phyloP scores from a whole-genome alignment of 352 stramenopile genomes.

The Pythium volutum region DNA sequence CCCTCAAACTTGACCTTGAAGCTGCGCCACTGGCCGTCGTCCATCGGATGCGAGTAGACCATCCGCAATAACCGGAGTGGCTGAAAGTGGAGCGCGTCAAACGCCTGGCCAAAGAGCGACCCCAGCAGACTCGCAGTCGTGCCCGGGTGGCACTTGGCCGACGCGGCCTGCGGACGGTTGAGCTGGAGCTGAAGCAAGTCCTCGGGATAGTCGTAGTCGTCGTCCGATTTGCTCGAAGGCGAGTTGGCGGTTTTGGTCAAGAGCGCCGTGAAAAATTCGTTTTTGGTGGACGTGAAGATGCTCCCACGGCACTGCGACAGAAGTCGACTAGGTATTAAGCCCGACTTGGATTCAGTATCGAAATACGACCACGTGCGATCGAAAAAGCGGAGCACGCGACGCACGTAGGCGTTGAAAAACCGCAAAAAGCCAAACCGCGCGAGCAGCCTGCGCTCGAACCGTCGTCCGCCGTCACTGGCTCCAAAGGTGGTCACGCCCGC shows the following conservation, averaged over 20 bases:
- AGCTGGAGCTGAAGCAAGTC: conserved; percentile 82
- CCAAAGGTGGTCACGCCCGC: not conserved
- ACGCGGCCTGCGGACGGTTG: conserved; percentile 83
- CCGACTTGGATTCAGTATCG: conserved; percentile 21
- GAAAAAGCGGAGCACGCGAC: conserved; percentile 66
- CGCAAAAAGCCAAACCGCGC: conserved; percentile 64
- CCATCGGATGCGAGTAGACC: conserved; percentile 91
- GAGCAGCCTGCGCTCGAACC: conserved; percentile 27
- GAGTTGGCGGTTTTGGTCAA: conserved; percentile 77
- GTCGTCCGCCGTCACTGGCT: not conserved
- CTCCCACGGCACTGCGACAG: conserved; percentile 60
- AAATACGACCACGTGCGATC: conserved; percentile 83
- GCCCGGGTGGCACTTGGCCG: conserved; percentile 67
- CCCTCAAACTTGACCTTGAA: conserved; percentile 96
- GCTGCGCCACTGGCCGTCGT: conserved; percentile 84
- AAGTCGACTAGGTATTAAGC: conserved; percentile 35
- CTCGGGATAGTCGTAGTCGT: conserved; percentile 92
- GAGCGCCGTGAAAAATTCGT: conserved; percentile 62
- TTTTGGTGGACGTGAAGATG: conserved; percentile 82
- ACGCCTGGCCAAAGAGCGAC: conserved; percentile 84
- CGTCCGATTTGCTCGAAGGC: conserved; percentile 67
- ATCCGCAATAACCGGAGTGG: conserved; percentile 72
- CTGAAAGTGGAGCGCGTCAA: conserved; percentile 86
- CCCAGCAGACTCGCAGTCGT: conserved; percentile 62
- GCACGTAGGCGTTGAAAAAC: conserved; percentile 73